Conservation (phyloP, 108 stramenopile species). For the Fragilaria crotonensis region DNA sequence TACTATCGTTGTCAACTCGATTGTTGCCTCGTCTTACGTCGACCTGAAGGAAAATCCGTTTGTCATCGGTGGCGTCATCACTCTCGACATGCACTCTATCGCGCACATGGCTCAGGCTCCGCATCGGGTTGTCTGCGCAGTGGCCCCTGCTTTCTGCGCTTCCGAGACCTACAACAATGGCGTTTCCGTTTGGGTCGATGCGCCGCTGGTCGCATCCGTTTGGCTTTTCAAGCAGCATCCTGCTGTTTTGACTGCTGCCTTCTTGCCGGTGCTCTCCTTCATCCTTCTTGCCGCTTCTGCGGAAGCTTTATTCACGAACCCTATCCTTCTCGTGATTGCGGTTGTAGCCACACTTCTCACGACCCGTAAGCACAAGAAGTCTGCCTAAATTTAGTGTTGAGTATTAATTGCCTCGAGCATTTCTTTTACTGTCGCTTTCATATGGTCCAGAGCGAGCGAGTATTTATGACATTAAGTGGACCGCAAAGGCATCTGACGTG, state of each 20-base stretch:
- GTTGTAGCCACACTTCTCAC: background rate
- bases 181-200: background rate
- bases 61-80: background rate
- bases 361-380: background rate
- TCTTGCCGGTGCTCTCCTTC: background rate
- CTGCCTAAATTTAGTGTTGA: no score
- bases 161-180: constrained; percentile 1
- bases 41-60: background rate
- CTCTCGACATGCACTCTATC: background rate
- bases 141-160: background rate
- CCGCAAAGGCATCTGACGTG: no score
- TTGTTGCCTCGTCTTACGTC: background rate
- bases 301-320: background rate
- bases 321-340: background rate
- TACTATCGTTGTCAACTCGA: background rate
- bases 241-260: background rate
- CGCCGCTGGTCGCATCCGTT: background rate
- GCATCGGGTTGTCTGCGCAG: background rate
- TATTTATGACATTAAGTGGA: no score
- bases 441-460: no score
- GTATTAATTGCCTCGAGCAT: no score
- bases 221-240: background rate
- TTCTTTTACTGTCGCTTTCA: no score
- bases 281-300: background rate
- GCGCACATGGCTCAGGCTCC: background rate